Conservation (phyloP, 495 filamentous ascomycete species). For the Podospora pseudopauciseta region DNA sequence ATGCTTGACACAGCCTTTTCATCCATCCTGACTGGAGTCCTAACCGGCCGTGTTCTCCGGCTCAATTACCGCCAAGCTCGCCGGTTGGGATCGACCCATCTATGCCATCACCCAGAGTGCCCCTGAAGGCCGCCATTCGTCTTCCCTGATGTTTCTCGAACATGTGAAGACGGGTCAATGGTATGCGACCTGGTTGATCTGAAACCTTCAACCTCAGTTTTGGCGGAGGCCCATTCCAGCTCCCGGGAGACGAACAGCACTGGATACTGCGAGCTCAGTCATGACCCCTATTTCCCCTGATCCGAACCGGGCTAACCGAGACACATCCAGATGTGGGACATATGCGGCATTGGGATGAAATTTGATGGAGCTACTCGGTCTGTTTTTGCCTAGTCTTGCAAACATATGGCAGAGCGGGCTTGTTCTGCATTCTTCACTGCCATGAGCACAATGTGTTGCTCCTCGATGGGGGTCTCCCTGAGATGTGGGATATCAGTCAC, state of each 20-base stretch:
- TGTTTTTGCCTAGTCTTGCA: background rate
- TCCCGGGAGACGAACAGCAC: background rate
- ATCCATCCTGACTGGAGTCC: background rate
- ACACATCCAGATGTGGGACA: background rate
- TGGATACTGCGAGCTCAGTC: background rate
- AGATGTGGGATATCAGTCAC: background rate
- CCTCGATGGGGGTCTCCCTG: background rate
- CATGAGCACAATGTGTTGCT: background rate
- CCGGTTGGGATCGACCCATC: background rate
- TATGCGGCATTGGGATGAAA: background rate
- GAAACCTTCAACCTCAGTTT: background rate
- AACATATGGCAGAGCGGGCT: background rate
- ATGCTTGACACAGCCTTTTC: conserved; percentile 16
- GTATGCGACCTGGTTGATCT: background rate
- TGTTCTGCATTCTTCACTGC: background rate
- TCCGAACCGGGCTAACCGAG: background rate
- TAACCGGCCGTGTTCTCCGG: background rate
- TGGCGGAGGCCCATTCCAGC: background rate
- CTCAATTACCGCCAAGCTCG: conserved; percentile 8
- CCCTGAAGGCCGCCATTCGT: background rate
- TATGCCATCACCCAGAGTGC: background rate
- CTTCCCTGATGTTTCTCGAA: conserved; percentile 9
- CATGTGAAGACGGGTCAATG: background rate
- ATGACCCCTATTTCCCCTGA: background rate
- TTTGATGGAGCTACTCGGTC: background rate